Conservation (phyloP, 805 yeast genomes). For the Candida morakotiae region DNA sequence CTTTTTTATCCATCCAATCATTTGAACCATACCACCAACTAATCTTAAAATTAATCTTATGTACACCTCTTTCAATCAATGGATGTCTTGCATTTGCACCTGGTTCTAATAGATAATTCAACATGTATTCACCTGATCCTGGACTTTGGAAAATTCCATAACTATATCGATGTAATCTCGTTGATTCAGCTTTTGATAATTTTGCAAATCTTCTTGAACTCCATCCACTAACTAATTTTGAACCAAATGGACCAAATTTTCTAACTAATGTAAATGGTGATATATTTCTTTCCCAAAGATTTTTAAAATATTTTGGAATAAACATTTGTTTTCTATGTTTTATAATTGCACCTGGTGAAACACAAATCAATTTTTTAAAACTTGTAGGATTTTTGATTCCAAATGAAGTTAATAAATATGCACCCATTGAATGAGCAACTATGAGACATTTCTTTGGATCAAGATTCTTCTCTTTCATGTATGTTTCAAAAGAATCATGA, state of each 20-base stretch:
- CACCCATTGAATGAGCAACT: constrained; percentile 92
- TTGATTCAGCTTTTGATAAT: constrained; percentile 41
- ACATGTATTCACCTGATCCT: constrained; percentile 92
- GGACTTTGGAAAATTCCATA: constrained; percentile 79
- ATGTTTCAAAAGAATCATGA: constrained; percentile 56
- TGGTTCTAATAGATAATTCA: constrained; percentile 79
- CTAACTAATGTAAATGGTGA: constrained; percentile 85
- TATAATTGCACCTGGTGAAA: constrained; percentile 87
- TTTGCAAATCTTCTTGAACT: constrained; percentile 73
- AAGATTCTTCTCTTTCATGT: constrained; percentile 51
- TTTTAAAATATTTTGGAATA: constrained; percentile 74
- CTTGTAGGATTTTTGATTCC: constrained; percentile 54
- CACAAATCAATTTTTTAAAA: constrained; percentile 62
- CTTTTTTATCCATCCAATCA: constrained; percentile 57
- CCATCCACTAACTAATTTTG: constrained; percentile 87
- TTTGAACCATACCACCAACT: constrained; percentile 84
- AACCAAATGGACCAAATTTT: constrained; percentile 76
- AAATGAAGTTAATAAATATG: constrained; percentile 69
- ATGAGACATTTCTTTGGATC: constrained; percentile 44
- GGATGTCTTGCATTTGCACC: constrained; percentile 90
- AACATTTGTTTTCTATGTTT: constrained; percentile 38
- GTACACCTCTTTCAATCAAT: constrained; percentile 46
- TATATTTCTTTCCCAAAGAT: constrained; percentile 80
- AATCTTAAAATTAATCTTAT: constrained; percentile 54
- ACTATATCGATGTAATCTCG: constrained; percentile 68